Base-by-base conservation (phyloP, 2,329 filamentous ascomycete genomes). In the Colletotrichum orchidophilum region DNA sequence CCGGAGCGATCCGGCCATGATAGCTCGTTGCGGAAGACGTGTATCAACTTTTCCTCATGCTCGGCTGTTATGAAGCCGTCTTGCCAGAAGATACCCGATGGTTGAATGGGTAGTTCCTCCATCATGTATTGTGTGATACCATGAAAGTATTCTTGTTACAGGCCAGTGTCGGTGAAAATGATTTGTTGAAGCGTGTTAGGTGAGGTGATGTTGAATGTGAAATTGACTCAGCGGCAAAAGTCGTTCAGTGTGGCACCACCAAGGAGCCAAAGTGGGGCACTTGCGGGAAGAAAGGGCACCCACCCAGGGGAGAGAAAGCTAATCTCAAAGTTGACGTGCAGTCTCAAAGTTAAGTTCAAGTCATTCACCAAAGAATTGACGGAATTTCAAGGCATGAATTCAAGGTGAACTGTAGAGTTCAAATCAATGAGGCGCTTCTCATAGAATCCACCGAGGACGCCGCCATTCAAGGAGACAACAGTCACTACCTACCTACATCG, bases 1-100 rank as follows among this genome's bases (percentile, higher is more conserved):
- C 84, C 85, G 33, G 78, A 74, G 31, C 84, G 81, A 5, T 79
- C 79, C 42, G 85, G 85, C 87, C 87, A 88, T 33, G 80, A 72
- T 15, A 88, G 79, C 55, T 85, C 77, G 69, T 83, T 74, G 11
- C 62, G 66, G 74, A 88, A 87, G 65, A 83, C 81, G 31, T 80
- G 74, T 59, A 87, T 75, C 2, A 88, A 83, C 1, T 77, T 66
- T 29, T 77, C 74, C 75, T 88, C 87, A 69, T 87, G 83, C 35
- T 82, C 80, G 0, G 80, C 66, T 0, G 80, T 80, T 75, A 88
- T 81, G 74, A 87, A 88, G 71, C 87, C 79, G 9, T 80, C 73
- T 71, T 87, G 81, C 81, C 84, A 84, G 29, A 81, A 76, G 7
- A 86, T 75, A 5, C 84, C 84, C 0, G 78, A 76, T 0, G 84